Percentiles rank a stretch among this genome's conserved stretches.
Conservation (phyloP, 805 yeast species). For the Danielia oregonensis region DNA sequence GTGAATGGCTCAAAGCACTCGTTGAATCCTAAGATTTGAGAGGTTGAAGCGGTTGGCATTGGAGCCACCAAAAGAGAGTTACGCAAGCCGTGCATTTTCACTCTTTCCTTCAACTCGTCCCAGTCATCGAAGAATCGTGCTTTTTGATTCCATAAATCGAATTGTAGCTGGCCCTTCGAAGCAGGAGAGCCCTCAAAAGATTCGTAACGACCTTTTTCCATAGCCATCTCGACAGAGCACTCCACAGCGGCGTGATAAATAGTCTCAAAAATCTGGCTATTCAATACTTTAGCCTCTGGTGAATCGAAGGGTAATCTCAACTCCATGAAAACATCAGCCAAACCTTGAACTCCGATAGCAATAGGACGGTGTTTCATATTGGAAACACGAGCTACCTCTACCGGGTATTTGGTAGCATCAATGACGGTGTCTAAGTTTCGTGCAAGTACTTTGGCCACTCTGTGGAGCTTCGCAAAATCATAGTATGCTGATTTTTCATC, state of each 20-base stretch:
- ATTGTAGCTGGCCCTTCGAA: slow-evolving; percentile 79
- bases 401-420: slow-evolving; percentile 84
- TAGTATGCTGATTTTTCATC: slow-evolving; percentile 48
- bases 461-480: slow-evolving; percentile 73
- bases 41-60: slow-evolving; percentile 98
- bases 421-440: slow-evolving; percentile 79
- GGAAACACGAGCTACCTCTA: slow-evolving; percentile 67
- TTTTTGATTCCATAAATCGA: slow-evolving; percentile 77
- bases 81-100: slow-evolving; percentile 66
- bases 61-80: slow-evolving; percentile 89
- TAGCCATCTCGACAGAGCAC: slow-evolving; percentile 79
- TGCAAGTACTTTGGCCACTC: slow-evolving; percentile 71
- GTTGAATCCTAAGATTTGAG: slow-evolving; percentile 88
- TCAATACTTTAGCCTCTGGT: slow-evolving; percentile 66
- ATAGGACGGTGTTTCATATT: slow-evolving; percentile 86
- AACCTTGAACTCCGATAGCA: slow-evolving; percentile 98
- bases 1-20: slow-evolving; percentile 97
- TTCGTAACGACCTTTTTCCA: slow-evolving; percentile 63
- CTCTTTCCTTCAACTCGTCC: slow-evolving; percentile 61
- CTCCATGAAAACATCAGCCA: slow-evolving; percentile 83
- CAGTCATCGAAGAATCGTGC: slow-evolving; percentile 83
- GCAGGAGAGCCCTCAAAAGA: slow-evolving; percentile 85
- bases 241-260: slow-evolving; percentile 92
- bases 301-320: slow-evolving; percentile 87
- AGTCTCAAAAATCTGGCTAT: slow-evolving; percentile 88